Conservation (phyloP, 2,329 filamentous ascomycete genomes). For the Diplodia scrobiculata region DNA sequence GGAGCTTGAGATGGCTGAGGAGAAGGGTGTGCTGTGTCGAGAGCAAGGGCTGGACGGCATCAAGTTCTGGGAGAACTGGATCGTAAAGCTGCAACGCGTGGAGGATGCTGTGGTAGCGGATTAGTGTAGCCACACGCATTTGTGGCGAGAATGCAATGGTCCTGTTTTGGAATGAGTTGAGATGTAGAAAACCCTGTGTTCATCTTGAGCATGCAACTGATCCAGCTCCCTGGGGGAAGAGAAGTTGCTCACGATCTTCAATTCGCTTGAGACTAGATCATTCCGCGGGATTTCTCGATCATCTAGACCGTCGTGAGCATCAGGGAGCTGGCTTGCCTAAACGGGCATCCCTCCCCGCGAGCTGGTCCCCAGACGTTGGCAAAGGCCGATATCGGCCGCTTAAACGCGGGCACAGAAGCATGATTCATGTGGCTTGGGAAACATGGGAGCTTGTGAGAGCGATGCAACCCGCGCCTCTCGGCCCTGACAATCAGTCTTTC, state of each 20-base stretch:
- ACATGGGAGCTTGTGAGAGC: constrained; percentile 1
- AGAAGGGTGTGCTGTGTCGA: constrained; percentile 80
- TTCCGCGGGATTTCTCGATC: not conserved
- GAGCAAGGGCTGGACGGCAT: constrained; percentile 90
- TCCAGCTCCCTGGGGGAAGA: not conserved
- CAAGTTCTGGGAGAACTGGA: constrained; percentile 85
- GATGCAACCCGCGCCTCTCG: constrained; percentile 8
- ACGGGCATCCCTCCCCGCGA: constrained; percentile 1
- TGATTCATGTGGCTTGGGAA: constrained; percentile 17
- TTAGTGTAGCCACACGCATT: not conserved
- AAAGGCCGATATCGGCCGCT: constrained; percentile 24
- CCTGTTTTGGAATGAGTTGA: not conserved
- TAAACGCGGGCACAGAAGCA: constrained; percentile 12
- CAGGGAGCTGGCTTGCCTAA: not conserved
- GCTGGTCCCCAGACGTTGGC: not conserved
- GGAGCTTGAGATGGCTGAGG: constrained; percentile 96
- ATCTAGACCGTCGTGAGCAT: not conserved
- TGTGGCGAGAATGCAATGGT: not conserved
- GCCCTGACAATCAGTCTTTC: not conserved
- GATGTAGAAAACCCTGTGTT: not conserved
- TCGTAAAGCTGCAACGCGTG: constrained; percentile 32
- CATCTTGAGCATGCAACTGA: not conserved
- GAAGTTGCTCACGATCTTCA: not conserved
- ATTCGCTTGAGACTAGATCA: not conserved
- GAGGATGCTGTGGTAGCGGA: not conserved